Conservation (phyloP, 2,329 filamentous ascomycete genomes). For the Xylaria sp. region DNA sequence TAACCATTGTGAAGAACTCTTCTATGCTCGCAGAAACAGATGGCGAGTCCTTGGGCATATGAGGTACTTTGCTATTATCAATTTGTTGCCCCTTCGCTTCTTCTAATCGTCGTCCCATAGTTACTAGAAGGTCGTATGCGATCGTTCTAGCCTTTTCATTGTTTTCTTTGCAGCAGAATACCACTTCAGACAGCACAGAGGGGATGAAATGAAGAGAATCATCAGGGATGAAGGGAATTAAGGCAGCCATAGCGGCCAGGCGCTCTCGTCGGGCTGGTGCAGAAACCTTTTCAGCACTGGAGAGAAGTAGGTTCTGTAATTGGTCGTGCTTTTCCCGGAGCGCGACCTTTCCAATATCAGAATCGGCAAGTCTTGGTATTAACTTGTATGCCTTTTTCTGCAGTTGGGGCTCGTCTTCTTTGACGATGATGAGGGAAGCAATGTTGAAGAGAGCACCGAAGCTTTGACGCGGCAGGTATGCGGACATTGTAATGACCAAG, state of each 20-base stretch:
- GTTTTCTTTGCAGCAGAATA: conserved; percentile 96
- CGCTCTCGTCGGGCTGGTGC: conserved; percentile 88
- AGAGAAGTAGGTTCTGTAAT: conserved; percentile 82
- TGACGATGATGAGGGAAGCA: conserved; percentile 82
- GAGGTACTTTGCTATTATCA: conserved; percentile 84
- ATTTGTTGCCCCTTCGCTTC: conserved; percentile 76
- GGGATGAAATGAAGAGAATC: conserved; percentile 92
- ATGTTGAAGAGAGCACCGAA: conserved; percentile 89
- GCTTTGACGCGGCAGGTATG: conserved; percentile 88
- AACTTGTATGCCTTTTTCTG: conserved; percentile 99
- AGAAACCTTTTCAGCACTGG: conserved; percentile 84
- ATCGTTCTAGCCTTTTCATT: conserved; percentile 93
- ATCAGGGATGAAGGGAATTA: conserved; percentile 81
- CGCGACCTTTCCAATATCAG: conserved; percentile 79
- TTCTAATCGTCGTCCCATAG: conserved; percentile 84
- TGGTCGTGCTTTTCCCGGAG: conserved; percentile 80
- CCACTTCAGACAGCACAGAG: conserved; percentile 89
- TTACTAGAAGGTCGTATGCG: conserved; percentile 89
- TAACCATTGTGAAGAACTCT: conserved; percentile 98
- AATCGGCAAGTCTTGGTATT: conserved; percentile 88
- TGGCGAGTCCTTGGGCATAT: conserved; percentile 85
- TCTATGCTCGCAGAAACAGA: conserved; percentile 84
- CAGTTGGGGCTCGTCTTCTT: conserved; percentile 85
- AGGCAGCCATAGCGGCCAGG: conserved; percentile 81
- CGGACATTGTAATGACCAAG: conserved; percentile 93